A percentile compares a stretch with the other conserved stretches of the same genome.
Conservation (phyloP, 179 eudicot genomes). For the Kewa caespitosa region DNA sequence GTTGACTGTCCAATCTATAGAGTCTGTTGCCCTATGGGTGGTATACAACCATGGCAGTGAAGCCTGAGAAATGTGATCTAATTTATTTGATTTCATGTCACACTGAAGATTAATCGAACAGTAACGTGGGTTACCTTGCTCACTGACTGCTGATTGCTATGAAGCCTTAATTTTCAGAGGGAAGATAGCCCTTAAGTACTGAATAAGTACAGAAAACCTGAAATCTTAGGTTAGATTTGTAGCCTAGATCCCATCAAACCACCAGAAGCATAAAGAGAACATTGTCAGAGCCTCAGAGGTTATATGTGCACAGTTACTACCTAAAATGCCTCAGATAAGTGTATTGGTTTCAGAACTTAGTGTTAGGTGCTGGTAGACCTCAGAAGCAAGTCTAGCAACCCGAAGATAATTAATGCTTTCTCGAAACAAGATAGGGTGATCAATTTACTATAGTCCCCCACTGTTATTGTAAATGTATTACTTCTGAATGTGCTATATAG, state of each 20-base stretch:
- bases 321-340: not conserved
- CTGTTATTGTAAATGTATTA: not conserved
- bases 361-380: not conserved
- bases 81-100: not conserved
- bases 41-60: not conserved
- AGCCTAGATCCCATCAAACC: not conserved
- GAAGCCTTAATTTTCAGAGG: not conserved
- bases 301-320: not conserved
- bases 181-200: not conserved
- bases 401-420: not conserved
- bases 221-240: not conserved
- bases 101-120: not conserved
- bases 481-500: not conserved
- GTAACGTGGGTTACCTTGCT: not conserved
- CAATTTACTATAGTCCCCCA: not conserved
- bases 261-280: not conserved
- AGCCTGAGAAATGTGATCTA: not conserved
- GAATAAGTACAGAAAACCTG: no score
- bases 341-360: not conserved
- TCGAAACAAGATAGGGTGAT: not conserved
- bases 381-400: no score
- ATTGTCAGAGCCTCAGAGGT: no score
- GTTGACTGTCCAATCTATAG: not conserved
- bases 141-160: not conserved
- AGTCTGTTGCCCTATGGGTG: not conserved